phyloP scores from a whole-genome alignment of 179 eudicot species.

The Actinidia arguta region DNA sequence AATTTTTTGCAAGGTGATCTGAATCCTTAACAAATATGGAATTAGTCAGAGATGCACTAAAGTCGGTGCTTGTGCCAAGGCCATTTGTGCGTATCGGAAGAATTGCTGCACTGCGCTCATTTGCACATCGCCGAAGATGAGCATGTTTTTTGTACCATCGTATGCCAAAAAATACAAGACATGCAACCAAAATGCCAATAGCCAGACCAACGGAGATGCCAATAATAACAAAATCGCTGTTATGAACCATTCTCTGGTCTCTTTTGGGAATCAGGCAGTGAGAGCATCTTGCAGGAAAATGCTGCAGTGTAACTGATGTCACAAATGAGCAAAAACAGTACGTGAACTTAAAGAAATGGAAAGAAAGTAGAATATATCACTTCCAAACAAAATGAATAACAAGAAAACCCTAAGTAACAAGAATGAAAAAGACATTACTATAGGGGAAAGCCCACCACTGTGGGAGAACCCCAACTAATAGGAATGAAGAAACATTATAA shows the following conservation, averaged over 20 bases:
- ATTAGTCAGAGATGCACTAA: conserved; percentile 56
- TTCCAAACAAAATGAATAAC: background rate
- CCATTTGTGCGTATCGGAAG: conserved; percentile 69
- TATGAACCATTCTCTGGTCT: conserved; percentile 57
- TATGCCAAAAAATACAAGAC: conserved; percentile 50
- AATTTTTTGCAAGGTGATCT: conserved; percentile 43
- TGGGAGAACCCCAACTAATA: no score
- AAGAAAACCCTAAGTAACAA: no score
- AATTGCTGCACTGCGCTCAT: conserved; percentile 38
- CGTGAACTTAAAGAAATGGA: background rate
- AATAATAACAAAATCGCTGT: conserved; percentile 59
- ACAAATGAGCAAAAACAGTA: conserved; percentile 1
- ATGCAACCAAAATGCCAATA: conserved; percentile 66
- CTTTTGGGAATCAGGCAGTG: conserved; percentile 38
- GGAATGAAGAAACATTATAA: no score
- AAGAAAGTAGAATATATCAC: no score
- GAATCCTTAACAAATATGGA: conserved; percentile 49
- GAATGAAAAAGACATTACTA: no score
- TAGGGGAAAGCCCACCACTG: no score
- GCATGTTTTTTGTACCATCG: conserved; percentile 72
- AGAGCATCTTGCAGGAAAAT: conserved; percentile 56
- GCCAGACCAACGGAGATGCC: conserved; percentile 71
- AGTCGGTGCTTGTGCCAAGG: conserved; percentile 50
- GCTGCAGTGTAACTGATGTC: conserved; percentile 18
- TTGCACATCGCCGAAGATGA: conserved; percentile 37